Evolutionary conservation across 116 monocot genomes (phyloP).

Genomic region (Cymodocea nodosa): DNA sequence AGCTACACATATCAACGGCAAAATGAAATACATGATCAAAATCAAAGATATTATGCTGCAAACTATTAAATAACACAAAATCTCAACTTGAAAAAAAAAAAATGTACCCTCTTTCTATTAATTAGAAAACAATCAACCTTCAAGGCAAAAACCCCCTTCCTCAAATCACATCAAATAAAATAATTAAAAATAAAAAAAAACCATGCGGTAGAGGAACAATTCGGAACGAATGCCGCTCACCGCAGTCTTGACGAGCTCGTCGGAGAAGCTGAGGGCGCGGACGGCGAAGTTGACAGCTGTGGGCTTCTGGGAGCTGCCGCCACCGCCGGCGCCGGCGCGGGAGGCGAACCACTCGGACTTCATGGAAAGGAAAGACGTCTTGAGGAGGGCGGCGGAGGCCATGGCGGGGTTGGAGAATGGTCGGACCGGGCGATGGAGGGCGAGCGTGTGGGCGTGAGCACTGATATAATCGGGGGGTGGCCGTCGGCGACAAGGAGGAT

Average conservation of each 20-base stretch:
- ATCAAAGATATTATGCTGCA: no score
- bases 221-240: constrained; percentile 8
- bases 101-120: no score
- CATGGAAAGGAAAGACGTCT: constrained; percentile 40
- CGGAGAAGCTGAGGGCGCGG: constrained; percentile 42
- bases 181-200: no score
- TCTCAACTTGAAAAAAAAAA: no score
- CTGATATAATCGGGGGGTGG: background rate
- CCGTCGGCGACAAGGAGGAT: constrained; percentile 1
- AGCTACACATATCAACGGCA: no score
- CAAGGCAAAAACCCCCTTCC: no score
- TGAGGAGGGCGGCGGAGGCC: constrained; percentile 56
- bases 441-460: no score
- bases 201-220: no score
- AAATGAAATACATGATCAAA: no score
- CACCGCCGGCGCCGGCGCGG: background rate
- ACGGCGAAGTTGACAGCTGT: constrained; percentile 27
- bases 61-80: no score
- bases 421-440: background rate
- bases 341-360: constrained; percentile 29
- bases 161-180: no score
- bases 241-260: constrained; percentile 74
- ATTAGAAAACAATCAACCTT: no score
- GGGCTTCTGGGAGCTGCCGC: constrained; percentile 24
- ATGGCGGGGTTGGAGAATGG: constrained; percentile 10